Percentiles rank a stretch among this genome's conserved stretches.
phyloP scores from a whole-genome alignment of 2,329 filamentous ascomycete genomes.

The Dendrostoma leiphaemia region DNA sequence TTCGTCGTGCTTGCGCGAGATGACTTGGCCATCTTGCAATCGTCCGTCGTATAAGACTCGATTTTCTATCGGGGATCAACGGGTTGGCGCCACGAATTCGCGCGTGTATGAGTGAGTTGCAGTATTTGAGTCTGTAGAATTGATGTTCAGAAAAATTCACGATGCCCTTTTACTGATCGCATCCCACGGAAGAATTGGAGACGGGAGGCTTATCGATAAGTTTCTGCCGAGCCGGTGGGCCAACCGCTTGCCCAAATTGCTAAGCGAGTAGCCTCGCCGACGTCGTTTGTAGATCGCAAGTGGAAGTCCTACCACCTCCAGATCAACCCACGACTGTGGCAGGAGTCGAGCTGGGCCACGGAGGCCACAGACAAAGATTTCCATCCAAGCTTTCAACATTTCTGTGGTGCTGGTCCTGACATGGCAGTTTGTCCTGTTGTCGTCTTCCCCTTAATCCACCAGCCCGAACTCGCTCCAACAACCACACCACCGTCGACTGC shows the following conservation, averaged over 20 bases:
- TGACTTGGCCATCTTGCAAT: constrained; percentile 75
- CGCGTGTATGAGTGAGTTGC: neutral
- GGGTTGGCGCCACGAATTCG: neutral
- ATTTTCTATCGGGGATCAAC: too few relatives aligned
- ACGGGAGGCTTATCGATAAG: constrained; percentile 1
- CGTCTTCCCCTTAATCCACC: neutral
- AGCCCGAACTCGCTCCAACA: neutral
- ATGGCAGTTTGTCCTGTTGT: neutral
- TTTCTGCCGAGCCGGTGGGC: neutral
- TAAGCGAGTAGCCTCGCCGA: constrained; percentile 2
- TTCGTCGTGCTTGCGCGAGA: constrained; percentile 77
- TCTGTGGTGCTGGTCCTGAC: neutral
- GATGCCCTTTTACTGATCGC: neutral
- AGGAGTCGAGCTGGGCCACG: neutral
- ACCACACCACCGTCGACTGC: neutral
- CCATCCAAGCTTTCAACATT: neutral
- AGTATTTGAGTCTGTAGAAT: neutral
- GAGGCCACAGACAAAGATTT: constrained; percentile 8
- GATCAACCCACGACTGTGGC: neutral
- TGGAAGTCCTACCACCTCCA: neutral
- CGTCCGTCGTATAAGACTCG: neutral
- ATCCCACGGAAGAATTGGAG: neutral
- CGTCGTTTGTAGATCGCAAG: neutral
- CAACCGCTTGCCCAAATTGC: constrained; percentile 8
- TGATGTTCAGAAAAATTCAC: neutral